These are phyloP conservation scores for Cryphonectria japonica DNA, from an alignment of 2,329 filamentous ascomycete genomes.

Conservation along the genomic window DNA sequence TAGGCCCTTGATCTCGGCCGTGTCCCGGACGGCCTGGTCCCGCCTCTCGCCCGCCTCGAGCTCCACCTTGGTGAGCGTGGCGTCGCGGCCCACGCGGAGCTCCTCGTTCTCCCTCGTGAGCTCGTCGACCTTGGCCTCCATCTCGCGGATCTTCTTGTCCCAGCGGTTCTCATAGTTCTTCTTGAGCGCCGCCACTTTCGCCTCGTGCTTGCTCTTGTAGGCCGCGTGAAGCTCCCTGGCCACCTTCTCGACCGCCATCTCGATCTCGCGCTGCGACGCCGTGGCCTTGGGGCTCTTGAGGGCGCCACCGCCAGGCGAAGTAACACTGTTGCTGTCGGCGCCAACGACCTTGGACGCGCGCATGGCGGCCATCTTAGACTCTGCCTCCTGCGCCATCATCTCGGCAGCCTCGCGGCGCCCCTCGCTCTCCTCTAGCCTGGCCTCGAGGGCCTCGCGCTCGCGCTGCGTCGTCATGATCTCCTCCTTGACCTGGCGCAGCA, in stretches of 20 bases:
- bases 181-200: conserved; percentile 89
- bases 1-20: conserved; percentile 69
- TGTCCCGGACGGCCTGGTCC: conserved; percentile 64
- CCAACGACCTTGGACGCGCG: conserved; percentile 60
- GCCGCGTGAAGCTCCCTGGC: conserved; percentile 90
- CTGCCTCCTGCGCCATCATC: conserved; percentile 74
- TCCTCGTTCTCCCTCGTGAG: conserved; percentile 76
- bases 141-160: conserved; percentile 83
- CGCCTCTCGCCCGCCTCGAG: conserved; percentile 52
- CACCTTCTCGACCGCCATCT: conserved; percentile 85
- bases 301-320: conserved; percentile 46
- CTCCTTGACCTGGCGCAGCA: conserved; percentile 78
- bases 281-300: conserved; percentile 38
- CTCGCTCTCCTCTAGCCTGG: conserved; percentile 76
- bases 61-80: conserved; percentile 64
- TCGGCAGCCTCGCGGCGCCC: conserved; percentile 74
- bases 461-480: conserved; percentile 78
- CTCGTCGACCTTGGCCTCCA: conserved; percentile 72
- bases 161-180: conserved; percentile 83
- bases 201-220: conserved; percentile 97
- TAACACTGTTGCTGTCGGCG: conserved; percentile 37
- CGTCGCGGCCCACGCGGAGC: conserved; percentile 67
- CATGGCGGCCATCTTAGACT: conserved; percentile 76
- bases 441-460: conserved; percentile 80
- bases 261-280: conserved; percentile 65